These are phyloP conservation scores for Xylaria sp. DNA, from an alignment of 2,329 filamentous ascomycete genomes.

Conservation along the genomic window DNA sequence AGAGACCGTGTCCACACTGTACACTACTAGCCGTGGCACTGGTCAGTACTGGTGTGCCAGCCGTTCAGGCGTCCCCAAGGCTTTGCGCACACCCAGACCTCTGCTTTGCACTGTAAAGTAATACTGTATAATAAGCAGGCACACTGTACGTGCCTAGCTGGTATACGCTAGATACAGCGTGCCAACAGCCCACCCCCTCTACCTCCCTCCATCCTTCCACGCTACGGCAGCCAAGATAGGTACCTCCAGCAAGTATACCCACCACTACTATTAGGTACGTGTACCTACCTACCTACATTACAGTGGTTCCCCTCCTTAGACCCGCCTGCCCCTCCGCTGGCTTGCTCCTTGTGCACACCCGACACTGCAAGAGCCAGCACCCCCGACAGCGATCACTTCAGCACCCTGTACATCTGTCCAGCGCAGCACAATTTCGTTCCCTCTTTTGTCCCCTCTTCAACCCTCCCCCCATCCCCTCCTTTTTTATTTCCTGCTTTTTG, in stretches of 20 bases:
- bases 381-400: constrained; percentile 13
- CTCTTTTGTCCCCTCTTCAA: constrained; percentile 42
- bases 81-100: too few relatives aligned
- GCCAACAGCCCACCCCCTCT: constrained; percentile 4
- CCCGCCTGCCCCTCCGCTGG: constrained; percentile 29
- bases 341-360: constrained; percentile 29
- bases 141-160: neutral
- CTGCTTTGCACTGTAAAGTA: too few relatives aligned
- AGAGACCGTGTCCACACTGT: constrained; percentile 14
- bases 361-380: constrained; percentile 21
- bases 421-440: constrained; percentile 38
- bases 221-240: constrained; percentile 22
- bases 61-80: constrained; percentile 12
- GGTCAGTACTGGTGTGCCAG: constrained; percentile 1
- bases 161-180: neutral
- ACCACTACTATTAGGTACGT: constrained; percentile 22
- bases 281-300: constrained; percentile 9
- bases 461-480: constrained; percentile 37
- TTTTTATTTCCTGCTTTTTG: constrained; percentile 40
- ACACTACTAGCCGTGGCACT: neutral
- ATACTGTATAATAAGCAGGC: neutral
- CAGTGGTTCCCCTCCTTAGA: constrained; percentile 27
- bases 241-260: neutral
- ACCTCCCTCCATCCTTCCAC: constrained; percentile 18
- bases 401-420: constrained; percentile 7